Conservation (phyloP, 1,284 basidiomycete species). For the Ganoderma lucidum region DNA sequence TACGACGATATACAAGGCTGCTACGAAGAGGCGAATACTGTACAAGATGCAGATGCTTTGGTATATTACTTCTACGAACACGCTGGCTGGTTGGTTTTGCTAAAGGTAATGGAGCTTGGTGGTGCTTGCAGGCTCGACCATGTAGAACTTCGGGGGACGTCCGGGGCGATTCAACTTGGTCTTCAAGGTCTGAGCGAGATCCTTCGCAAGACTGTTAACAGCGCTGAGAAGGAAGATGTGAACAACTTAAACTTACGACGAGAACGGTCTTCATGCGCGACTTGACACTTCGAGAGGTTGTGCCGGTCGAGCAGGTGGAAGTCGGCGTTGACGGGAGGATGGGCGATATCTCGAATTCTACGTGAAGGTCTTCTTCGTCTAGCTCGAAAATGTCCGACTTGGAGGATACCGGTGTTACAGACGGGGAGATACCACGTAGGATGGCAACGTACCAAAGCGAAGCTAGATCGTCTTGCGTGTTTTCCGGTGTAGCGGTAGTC, state of each 20-base stretch:
- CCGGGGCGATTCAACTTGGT: slow-evolving; percentile 15
- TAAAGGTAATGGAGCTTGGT: neutral
- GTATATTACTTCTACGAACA: slow-evolving; percentile 1
- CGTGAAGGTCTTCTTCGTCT: slow-evolving; percentile 36
- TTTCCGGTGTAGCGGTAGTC: slow-evolving; percentile 29
- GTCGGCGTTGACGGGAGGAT: slow-evolving; percentile 43
- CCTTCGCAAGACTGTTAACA: slow-evolving; percentile 7
- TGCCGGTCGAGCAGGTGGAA: slow-evolving; percentile 42
- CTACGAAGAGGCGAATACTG: slow-evolving; percentile 2
- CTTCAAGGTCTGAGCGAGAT: slow-evolving; percentile 21
- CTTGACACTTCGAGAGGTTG: slow-evolving; percentile 23
- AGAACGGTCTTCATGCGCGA: slow-evolving; percentile 27
- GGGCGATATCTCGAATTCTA: slow-evolving; percentile 69
- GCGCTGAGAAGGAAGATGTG: neutral
- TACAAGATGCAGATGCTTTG: slow-evolving; percentile 15
- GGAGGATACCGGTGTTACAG: neutral
- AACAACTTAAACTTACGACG: slow-evolving; percentile 24
- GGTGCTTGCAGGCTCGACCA: neutral
- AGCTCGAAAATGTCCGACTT: slow-evolving; percentile 39
- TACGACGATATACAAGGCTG: neutral
- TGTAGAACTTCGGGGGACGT: slow-evolving; percentile 22
- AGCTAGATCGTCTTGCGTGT: slow-evolving; percentile 28
- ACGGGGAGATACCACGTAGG: neutral
- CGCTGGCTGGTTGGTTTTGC: neutral
- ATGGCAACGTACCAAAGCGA: slow-evolving; percentile 31